phyloP scores from a whole-genome alignment of 2,329 filamentous ascomycete species.

The Teratosphaeria zuluensis region DNA sequence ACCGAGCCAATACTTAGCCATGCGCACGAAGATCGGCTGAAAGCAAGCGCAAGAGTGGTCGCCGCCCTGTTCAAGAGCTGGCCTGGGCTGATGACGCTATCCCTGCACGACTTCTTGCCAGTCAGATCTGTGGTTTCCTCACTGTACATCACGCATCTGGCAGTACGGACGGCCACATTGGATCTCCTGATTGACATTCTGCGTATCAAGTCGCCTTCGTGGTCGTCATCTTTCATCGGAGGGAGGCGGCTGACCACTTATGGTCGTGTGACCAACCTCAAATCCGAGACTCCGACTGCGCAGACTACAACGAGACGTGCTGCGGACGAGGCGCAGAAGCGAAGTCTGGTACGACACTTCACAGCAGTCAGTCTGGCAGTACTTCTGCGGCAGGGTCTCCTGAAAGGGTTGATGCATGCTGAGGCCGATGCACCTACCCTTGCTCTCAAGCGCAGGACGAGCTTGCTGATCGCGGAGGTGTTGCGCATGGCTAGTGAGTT shows the following conservation, averaged over 20 bases:
- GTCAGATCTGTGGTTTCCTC: conserved; percentile 69
- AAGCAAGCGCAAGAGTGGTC: conserved; percentile 86
- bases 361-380: conserved; percentile 79
- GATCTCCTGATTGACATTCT: conserved; percentile 78
- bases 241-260: conserved; percentile 90
- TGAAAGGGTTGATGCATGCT: conserved; percentile 45
- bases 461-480: conserved; percentile 80
- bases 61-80: conserved; percentile 85
- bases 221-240: conserved; percentile 92
- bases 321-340: conserved; percentile 52
- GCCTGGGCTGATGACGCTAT: conserved; percentile 81
- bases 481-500: conserved; percentile 81
- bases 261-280: conserved; percentile 81
- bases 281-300: conserved; percentile 45
- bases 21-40: conserved; percentile 55
- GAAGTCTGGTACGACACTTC: conserved; percentile 86
- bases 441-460: conserved; percentile 75
- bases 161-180: conserved; percentile 65
- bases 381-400: conserved; percentile 69
- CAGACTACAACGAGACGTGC: conserved; percentile 50
- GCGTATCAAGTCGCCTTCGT: conserved; percentile 84
- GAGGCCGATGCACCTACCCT: conserved; percentile 59
- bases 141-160: conserved; percentile 47
- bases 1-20: conserved; percentile 62
- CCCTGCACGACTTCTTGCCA: conserved; percentile 78